Evolutionary conservation across 192 early-diverging fungal genomes (phyloP).

Genomic region (Coemansia sp.): DNA sequence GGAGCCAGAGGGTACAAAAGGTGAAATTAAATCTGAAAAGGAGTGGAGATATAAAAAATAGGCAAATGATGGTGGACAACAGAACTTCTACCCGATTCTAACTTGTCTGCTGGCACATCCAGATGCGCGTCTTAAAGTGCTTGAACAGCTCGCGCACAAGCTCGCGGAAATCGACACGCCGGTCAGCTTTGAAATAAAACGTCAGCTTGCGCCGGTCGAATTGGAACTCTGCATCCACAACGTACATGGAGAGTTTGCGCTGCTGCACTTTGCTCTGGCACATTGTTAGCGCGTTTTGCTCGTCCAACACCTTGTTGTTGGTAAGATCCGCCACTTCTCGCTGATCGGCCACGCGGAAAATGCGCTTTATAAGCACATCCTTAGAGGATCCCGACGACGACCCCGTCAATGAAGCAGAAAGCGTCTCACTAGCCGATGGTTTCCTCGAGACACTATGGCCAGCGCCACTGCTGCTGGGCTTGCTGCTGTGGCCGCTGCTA

Average conservation of each 20-base stretch:
- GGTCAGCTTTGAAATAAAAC: constrained; percentile 92
- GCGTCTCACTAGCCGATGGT: background rate
- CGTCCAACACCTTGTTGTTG: constrained; percentile 80
- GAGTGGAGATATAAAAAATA: background rate
- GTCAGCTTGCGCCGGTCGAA: constrained; percentile 97
- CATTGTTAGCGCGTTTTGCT: constrained; percentile 80
- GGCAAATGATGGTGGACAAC: background rate
- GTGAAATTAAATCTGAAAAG: background rate
- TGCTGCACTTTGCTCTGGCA: constrained; percentile 90
- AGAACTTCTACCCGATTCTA: constrained; percentile 14
- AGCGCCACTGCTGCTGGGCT: background rate
- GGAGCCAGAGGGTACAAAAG: background rate
- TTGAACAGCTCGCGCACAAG: constrained; percentile 95
- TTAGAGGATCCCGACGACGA: constrained; percentile 32
- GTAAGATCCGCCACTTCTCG: constrained; percentile 79
- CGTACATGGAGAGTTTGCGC: constrained; percentile 91
- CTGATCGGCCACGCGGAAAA: constrained; percentile 78
- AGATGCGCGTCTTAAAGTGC: constrained; percentile 97
- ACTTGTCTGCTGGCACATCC: constrained; percentile 69
- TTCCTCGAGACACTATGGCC: constrained; percentile 1
- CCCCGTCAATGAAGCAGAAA: background rate
- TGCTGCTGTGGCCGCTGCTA: background rate
- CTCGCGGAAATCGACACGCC: constrained; percentile 95
- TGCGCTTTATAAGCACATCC: constrained; percentile 89
- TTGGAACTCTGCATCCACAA: constrained; percentile 97